Evolutionary conservation across 495 filamentous ascomycete species (phyloP).

Genomic region (Talaromyces liani): DNA sequence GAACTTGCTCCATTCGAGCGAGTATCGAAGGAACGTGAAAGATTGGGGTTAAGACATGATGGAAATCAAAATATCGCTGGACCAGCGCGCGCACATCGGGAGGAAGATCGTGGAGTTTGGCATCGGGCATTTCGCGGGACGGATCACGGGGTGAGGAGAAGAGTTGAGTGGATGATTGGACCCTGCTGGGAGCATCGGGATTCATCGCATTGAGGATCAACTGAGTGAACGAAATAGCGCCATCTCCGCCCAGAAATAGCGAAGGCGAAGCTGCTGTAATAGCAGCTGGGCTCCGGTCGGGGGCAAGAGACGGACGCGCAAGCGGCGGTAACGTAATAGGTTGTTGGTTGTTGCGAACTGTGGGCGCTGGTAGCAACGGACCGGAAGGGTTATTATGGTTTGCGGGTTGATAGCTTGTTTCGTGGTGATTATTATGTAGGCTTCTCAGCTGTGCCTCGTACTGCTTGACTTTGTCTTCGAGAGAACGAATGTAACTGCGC

Average conservation of each 20-base stretch:
- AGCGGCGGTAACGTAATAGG: not conserved
- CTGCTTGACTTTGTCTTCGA: constrained; percentile 8
- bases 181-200: constrained; percentile 2
- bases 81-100: constrained; percentile 3
- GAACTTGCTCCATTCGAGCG: constrained; percentile 1
- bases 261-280: constrained; percentile 5
- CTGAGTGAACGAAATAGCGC: constrained; percentile 6
- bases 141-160: constrained; percentile 9
- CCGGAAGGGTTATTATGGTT: not conserved
- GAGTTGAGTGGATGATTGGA: constrained; percentile 8
- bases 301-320: not conserved
- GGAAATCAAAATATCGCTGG: constrained; percentile 7
- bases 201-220: constrained; percentile 8
- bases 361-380: constrained; percentile 1
- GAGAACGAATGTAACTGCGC: constrained; percentile 6
- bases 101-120: constrained; percentile 8
- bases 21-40: constrained; percentile 3
- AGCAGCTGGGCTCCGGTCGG: not conserved
- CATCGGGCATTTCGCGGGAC: constrained; percentile 10
- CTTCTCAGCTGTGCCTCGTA: constrained; percentile 6
- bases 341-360: not conserved
- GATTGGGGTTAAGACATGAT: constrained; percentile 5
- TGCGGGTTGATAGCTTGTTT: not conserved
- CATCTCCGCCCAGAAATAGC: constrained; percentile 6
- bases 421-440: not conserved